These are phyloP conservation scores for Phyllosticta citriasiana DNA, from an alignment of 2,329 filamentous ascomycete genomes.

Conservation along the genomic window DNA sequence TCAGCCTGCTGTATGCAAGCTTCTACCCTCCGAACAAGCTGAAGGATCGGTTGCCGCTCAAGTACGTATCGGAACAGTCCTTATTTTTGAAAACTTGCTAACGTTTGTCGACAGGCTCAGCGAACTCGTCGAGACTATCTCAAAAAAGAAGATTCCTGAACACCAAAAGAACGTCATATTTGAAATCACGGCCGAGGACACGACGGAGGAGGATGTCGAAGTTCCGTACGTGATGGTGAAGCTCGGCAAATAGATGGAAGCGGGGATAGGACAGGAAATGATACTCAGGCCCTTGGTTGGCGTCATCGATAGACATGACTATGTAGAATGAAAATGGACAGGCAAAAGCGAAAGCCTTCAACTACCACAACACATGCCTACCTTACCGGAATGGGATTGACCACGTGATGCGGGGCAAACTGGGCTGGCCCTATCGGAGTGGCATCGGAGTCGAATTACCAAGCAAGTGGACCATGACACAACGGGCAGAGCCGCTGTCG, in stretches of 20 bases:
- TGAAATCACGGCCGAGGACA: slow-evolving; percentile 87
- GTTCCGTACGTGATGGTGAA: slow-evolving; percentile 94
- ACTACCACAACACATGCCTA: background rate
- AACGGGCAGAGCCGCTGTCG: background rate
- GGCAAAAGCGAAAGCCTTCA: background rate
- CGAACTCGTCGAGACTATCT: slow-evolving; percentile 76
- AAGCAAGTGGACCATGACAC: slow-evolving; percentile 8
- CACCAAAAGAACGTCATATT: slow-evolving; percentile 96
- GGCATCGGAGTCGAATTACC: slow-evolving; percentile 10
- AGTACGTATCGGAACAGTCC: slow-evolving; percentile 38
- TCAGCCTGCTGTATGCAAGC: slow-evolving; percentile 84
- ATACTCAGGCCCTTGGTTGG: background rate
- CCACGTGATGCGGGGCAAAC: slow-evolving; percentile 8
- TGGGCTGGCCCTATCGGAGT: slow-evolving; percentile 4
- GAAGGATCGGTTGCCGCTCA: slow-evolving; percentile 68
- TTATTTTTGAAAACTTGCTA: background rate
- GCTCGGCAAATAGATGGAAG: slow-evolving; percentile 37
- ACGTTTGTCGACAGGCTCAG: slow-evolving; percentile 54
- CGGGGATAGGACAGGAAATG: background rate
- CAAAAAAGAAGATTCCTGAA: slow-evolving; percentile 80
- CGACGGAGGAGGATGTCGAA: slow-evolving; percentile 86
- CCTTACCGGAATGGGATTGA: background rate
- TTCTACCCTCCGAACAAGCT: slow-evolving; percentile 80
- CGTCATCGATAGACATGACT: slow-evolving; percentile 1
- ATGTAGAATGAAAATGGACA: slow-evolving; percentile 1